Evolutionary conservation across 2,329 filamentous ascomycete genomes (phyloP).

Genomic region (Bipolaris sorokiniana): DNA sequence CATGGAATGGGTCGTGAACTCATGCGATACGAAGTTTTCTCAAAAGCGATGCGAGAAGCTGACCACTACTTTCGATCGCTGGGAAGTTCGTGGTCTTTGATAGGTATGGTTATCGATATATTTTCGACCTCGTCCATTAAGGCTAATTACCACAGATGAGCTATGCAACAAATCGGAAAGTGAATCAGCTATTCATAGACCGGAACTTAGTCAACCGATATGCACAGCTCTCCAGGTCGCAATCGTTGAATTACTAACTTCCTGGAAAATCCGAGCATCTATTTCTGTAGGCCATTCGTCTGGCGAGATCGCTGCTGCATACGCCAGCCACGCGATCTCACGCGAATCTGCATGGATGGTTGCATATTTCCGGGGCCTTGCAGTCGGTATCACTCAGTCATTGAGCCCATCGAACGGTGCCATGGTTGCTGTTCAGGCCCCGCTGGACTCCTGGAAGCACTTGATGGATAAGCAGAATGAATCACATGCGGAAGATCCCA

Average conservation of each 20-base stretch:
- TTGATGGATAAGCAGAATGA: conserved; percentile 15
- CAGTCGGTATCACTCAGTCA: conserved; percentile 40
- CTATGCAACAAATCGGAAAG: conserved; percentile 11
- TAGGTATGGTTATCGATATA: not conserved
- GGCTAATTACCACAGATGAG: conserved; percentile 10
- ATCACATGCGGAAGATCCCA: conserved; percentile 3
- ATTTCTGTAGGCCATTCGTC: conserved; percentile 40
- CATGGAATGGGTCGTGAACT: conserved; percentile 32
- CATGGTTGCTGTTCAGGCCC: conserved; percentile 35
- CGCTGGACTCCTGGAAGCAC: conserved; percentile 6
- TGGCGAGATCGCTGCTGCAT: conserved; percentile 45
- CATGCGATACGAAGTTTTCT: conserved; percentile 21
- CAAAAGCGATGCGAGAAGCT: conserved; percentile 13
- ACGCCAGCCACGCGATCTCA: conserved; percentile 22
- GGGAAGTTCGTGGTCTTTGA: conserved; percentile 22
- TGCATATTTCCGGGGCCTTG: conserved; percentile 23
- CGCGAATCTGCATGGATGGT: conserved; percentile 22
- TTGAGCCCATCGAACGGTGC: conserved; percentile 42
- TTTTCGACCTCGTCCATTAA: not conserved
- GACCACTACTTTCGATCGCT: conserved; percentile 17
- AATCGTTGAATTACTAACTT: conserved; percentile 23
- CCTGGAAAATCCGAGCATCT: conserved; percentile 20
- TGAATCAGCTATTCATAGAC: conserved; percentile 15
- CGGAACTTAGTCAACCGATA: conserved; percentile 28
- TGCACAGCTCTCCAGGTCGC: conserved; percentile 32